phyloP scores from a whole-genome alignment of 176 grass and related monocot genomes.

The Paspalum notatum region DNA sequence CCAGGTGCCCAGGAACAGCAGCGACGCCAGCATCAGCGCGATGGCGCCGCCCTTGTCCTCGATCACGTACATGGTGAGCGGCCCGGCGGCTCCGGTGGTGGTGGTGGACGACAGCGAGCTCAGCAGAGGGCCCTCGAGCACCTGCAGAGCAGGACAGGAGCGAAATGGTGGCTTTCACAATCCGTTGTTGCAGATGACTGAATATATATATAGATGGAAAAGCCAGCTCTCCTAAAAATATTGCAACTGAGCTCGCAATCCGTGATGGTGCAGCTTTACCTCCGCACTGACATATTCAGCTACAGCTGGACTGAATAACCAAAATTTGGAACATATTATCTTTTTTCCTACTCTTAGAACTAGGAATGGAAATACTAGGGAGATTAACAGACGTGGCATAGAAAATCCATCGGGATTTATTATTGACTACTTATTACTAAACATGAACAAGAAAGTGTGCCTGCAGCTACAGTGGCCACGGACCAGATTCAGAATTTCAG shows the following conservation, averaged over 20 bases:
- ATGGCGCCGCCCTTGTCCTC: constrained; percentile 82
- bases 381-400: background rate
- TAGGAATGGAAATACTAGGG: background rate
- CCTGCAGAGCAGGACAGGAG: background rate
- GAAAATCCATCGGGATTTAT: background rate
- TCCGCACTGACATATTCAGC: background rate
- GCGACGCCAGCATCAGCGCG: constrained; percentile 73
- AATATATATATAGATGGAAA: no score
- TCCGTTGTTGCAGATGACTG: no score
- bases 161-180: background rate
- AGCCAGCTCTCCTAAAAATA: no score
- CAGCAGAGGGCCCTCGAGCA: constrained; percentile 18
- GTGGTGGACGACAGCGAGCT: background rate
- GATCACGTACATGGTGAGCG: constrained; percentile 59
- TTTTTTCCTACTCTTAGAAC: background rate
- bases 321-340: background rate
- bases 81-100: background rate
- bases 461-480: background rate
- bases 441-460: background rate
- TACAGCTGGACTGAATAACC: background rate
- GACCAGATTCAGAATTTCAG: constrained; percentile 12
- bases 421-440: background rate
- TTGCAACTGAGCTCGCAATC: background rate
- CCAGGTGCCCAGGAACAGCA: constrained; percentile 76
- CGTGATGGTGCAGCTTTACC: background rate